phyloP scores from a whole-genome alignment of 2,329 filamentous ascomycete species.

The Fusarium chlamydosporum region DNA sequence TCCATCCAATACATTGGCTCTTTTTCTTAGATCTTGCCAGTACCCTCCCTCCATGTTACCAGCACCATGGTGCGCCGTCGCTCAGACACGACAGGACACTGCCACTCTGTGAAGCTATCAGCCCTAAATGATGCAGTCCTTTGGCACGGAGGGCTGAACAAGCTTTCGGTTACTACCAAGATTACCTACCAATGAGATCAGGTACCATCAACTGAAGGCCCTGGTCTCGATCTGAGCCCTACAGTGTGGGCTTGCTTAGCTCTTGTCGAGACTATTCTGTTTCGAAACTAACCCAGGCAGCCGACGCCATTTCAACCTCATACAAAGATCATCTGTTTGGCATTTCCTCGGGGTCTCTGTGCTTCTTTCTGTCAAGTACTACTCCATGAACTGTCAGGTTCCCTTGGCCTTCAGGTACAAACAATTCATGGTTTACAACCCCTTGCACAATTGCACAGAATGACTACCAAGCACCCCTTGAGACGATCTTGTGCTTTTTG shows the following conservation, averaged over 20 bases:
- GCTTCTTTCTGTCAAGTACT: constrained; percentile 4
- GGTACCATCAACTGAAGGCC: constrained; percentile 8
- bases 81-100: constrained; percentile 31
- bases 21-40: constrained; percentile 6
- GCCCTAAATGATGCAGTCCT: constrained; percentile 45
- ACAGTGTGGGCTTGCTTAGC: constrained; percentile 44
- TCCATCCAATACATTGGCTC: constrained; percentile 20
- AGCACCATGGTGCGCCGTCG: constrained; percentile 35
- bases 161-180: constrained; percentile 38
- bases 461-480: constrained; percentile 54
- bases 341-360: constrained; percentile 16
- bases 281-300: constrained; percentile 35
- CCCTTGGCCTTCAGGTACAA: constrained; percentile 7
- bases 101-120: constrained; percentile 39
- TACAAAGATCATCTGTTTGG: constrained; percentile 30
- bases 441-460: constrained; percentile 30
- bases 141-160: constrained; percentile 28
- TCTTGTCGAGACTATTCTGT: constrained; percentile 36
- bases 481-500: constrained; percentile 57
- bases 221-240: constrained; percentile 25
- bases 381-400: constrained; percentile 6
- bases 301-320: constrained; percentile 32
- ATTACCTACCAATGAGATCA: constrained; percentile 41
- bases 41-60: constrained; percentile 34
- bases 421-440: constrained; percentile 23